A percentile compares a stretch with the other conserved stretches of the same genome.
Evolutionary conservation across 116 monocot genomes (phyloP).

Genomic region (Cymodocea nodosa): DNA sequence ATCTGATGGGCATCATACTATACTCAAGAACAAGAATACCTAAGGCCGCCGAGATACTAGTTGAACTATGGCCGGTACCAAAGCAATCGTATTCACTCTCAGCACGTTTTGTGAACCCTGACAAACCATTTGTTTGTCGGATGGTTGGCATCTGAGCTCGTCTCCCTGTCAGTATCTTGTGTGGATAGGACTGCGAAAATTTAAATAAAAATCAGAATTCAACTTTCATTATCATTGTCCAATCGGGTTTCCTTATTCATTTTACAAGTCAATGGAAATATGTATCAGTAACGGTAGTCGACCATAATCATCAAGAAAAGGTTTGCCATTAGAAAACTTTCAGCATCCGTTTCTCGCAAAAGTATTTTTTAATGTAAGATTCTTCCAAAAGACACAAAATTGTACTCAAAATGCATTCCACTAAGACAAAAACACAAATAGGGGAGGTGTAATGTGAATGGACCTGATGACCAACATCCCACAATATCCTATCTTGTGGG

Average conservation of each 20-base stretch:
- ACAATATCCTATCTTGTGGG: slow-evolving; percentile 79
- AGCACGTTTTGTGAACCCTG: slow-evolving; percentile 83
- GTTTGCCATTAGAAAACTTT: too few relatives aligned
- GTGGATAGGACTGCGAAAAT: slow-evolving; percentile 64
- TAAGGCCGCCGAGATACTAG: slow-evolving; percentile 88
- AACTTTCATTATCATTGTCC: too few relatives aligned
- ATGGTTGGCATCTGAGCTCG: slow-evolving; percentile 80
- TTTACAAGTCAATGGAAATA: too few relatives aligned
- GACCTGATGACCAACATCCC: slow-evolving; percentile 98
- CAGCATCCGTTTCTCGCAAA: too few relatives aligned
- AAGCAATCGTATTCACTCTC: slow-evolving; percentile 85
- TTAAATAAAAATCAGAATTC: slow-evolving; percentile 1
- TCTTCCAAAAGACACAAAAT: too few relatives aligned
- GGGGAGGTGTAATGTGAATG: neutral
- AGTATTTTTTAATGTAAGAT: too few relatives aligned
- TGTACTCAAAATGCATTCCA: neutral
- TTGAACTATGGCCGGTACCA: slow-evolving; percentile 92
- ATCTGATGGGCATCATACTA: neutral
- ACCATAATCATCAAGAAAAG: too few relatives aligned
- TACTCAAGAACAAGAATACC: slow-evolving; percentile 20
- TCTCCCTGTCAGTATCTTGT: slow-evolving; percentile 89
- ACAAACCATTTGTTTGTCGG: slow-evolving; percentile 74
- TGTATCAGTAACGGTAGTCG: too few relatives aligned
- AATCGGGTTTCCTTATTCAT: too few relatives aligned
- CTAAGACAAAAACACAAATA: neutral